Percentiles rank a stretch among this genome's conserved stretches.
phyloP scores from a whole-genome alignment of 2,329 filamentous ascomycete species.

The Fonsecaea monophora region DNA sequence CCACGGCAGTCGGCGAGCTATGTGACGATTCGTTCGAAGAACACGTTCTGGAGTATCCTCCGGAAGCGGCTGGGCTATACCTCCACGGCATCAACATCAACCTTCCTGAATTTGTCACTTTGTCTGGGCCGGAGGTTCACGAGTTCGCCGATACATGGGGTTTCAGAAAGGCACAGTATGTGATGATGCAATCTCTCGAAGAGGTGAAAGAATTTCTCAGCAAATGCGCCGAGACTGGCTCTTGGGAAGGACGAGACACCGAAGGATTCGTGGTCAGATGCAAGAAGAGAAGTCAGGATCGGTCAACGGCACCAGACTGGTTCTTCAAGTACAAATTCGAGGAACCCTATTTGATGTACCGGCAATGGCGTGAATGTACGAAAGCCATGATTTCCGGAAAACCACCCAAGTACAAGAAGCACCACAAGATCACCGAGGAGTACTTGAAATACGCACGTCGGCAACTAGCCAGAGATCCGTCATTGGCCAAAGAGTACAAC shows the following conservation, averaged over 20 bases:
- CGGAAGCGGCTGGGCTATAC: slow-evolving; percentile 85
- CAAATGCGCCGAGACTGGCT: slow-evolving; percentile 82
- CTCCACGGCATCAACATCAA: slow-evolving; percentile 97
- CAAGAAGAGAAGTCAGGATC: slow-evolving; percentile 63
- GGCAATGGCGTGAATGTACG: slow-evolving; percentile 97
- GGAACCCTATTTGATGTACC: slow-evolving; percentile 97
- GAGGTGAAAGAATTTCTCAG: slow-evolving; percentile 83
- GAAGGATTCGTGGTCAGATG: slow-evolving; percentile 97
- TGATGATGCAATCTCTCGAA: slow-evolving; percentile 75
- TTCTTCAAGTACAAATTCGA: slow-evolving; percentile 99
- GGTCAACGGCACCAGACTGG: slow-evolving; percentile 74
- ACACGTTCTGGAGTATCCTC: slow-evolving; percentile 88
- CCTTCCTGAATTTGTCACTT: slow-evolving; percentile 87
- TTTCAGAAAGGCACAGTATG: slow-evolving; percentile 84
- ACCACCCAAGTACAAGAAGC: slow-evolving; percentile 80
- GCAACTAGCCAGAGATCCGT: slow-evolving; percentile 71
- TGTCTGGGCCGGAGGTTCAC: slow-evolving; percentile 82
- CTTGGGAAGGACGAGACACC: slow-evolving; percentile 88
- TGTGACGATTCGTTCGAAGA: slow-evolving; percentile 97
- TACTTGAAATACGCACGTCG: slow-evolving; percentile 83
- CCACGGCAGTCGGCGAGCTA: slow-evolving; percentile 93
- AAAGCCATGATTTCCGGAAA: slow-evolving; percentile 82
- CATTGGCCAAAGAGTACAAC: slow-evolving; percentile 74
- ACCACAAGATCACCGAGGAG: slow-evolving; percentile 85
- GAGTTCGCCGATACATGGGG: slow-evolving; percentile 91